phyloP scores from a whole-genome alignment of 208 protist species.

The Strigomonas culicis region DNA sequence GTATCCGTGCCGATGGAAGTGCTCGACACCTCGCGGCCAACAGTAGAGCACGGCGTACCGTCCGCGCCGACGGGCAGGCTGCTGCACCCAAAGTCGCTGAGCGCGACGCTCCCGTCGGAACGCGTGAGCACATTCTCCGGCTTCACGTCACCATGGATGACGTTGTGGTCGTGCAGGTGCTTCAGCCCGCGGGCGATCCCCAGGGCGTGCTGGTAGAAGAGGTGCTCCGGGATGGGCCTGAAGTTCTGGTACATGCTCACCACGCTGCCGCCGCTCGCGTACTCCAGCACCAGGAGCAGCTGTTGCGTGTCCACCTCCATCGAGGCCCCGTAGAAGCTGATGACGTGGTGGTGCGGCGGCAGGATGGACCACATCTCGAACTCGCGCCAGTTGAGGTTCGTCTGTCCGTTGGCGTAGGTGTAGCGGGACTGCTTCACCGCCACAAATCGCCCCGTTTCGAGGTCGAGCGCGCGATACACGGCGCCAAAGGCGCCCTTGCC shows the following conservation, averaged over 20 bases:
- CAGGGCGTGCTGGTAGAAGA: conserved; percentile 42
- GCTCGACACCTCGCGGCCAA: conserved; percentile 4
- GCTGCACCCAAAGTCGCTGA: conserved; percentile 74
- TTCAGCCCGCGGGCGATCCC: conserved; percentile 63
- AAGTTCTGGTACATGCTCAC: conserved; percentile 46
- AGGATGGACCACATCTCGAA: conserved; percentile 61
- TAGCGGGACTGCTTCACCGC: conserved; percentile 69
- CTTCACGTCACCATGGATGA: conserved; percentile 73
- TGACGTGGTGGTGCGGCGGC: conserved; percentile 52
- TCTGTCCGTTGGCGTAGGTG: conserved; percentile 27
- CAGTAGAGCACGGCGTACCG: conserved; percentile 12
- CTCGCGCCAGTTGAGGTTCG: conserved; percentile 50
- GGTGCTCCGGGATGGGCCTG: conserved; percentile 41
- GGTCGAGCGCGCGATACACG: conserved; percentile 57
- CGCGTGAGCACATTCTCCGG: conserved; percentile 71
- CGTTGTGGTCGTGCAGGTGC: conserved; percentile 65
- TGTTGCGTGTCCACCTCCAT: conserved; percentile 56
- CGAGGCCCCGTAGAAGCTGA: conserved; percentile 59
- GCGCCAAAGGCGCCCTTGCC: conserved; percentile 65
- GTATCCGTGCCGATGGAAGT: conserved; percentile 2
- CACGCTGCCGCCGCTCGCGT: conserved; percentile 60
- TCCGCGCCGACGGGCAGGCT: conserved; percentile 24
- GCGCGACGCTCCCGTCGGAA: conserved; percentile 59
- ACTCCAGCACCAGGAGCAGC: conserved; percentile 64
- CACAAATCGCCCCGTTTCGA: conserved; percentile 51